Evolutionary conservation across 169 alveolate genomes (phyloP).

Genomic region (Blepharisma undulans): DNA sequence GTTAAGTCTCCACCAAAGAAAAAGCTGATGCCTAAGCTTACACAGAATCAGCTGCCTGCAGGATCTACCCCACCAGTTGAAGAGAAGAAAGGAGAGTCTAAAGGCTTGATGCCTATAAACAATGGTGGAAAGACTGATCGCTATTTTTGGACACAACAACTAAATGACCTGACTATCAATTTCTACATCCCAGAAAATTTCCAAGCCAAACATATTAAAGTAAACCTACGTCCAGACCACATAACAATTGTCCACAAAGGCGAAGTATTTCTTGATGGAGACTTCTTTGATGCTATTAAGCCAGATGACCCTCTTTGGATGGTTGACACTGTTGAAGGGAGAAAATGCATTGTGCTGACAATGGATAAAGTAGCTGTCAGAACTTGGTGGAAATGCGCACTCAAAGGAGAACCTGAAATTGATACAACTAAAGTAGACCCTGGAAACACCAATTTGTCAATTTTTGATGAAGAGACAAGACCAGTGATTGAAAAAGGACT

Average conservation of each 20-base stretch:
- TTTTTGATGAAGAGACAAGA: slow-evolving; percentile 96
- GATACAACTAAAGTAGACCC: slow-evolving; percentile 97
- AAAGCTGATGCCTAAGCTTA: slow-evolving; percentile 42
- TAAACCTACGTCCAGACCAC: slow-evolving; percentile 53
- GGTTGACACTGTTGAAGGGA: slow-evolving; percentile 82
- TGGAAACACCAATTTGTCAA: slow-evolving; percentile 95
- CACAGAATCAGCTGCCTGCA: slow-evolving; percentile 51
- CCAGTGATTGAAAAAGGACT: slow-evolving; percentile 97
- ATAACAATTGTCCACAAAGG: slow-evolving; percentile 75
- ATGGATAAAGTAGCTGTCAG: slow-evolving; percentile 90
- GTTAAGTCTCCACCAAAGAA: slow-evolving; percentile 31
- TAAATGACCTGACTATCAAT: slow-evolving; percentile 70
- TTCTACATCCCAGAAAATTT: slow-evolving; percentile 55
- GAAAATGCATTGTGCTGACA: slow-evolving; percentile 80
- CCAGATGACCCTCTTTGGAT: slow-evolving; percentile 95
- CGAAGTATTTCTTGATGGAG: slow-evolving; percentile 87
- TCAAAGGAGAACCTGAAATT: slow-evolving; percentile 94
- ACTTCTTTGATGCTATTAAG: slow-evolving; percentile 87
- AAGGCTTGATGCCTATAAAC: slow-evolving; percentile 84
- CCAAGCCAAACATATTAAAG: slow-evolving; percentile 58
- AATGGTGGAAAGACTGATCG: slow-evolving; percentile 89
- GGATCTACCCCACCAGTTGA: slow-evolving; percentile 62
- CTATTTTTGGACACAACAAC: slow-evolving; percentile 93
- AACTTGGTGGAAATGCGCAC: slow-evolving; percentile 97
- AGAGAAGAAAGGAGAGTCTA: slow-evolving; percentile 71